These are phyloP conservation scores for Lactarius sp. DNA, from an alignment of 768 basidiomycete species.

Conservation along the genomic window DNA sequence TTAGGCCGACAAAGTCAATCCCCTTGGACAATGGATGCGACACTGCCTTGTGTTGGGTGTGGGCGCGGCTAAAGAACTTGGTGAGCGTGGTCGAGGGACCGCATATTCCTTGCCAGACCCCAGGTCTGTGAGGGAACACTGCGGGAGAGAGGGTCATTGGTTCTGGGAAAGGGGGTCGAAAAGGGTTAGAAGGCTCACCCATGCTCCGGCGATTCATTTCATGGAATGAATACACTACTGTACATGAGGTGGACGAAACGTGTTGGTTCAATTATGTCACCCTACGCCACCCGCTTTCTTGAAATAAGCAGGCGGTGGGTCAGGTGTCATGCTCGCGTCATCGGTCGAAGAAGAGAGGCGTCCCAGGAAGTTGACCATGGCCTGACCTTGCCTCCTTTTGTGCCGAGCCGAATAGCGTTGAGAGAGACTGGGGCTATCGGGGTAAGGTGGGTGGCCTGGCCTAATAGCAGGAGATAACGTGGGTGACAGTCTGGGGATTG, in stretches of 20 bases:
- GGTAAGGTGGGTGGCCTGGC: background rate
- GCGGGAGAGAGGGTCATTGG: conserved; percentile 2
- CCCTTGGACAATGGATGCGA: conserved; percentile 14
- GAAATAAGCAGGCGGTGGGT: too few relatives aligned
- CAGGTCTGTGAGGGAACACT: conserved; percentile 11
- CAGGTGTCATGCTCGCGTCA: too few relatives aligned
- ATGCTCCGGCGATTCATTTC: conserved; percentile 25
- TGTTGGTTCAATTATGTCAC: background rate
- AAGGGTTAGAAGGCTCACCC: conserved; percentile 24
- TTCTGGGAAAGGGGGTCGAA: conserved; percentile 23
- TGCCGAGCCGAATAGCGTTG: background rate
- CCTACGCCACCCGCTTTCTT: too few relatives aligned
- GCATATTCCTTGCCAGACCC: conserved; percentile 27
- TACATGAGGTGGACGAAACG: background rate
- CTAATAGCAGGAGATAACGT: background rate
- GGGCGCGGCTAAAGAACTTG: conserved; percentile 25
- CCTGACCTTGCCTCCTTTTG: too few relatives aligned
- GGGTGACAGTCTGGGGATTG: background rate
- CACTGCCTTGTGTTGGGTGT: conserved; percentile 17
- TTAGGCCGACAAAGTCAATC: conserved; percentile 17
- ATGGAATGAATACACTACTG: too few relatives aligned
- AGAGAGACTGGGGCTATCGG: too few relatives aligned
- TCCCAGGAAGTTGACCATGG: too few relatives aligned
- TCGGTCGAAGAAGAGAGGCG: too few relatives aligned
- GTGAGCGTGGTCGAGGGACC: conserved; percentile 22